phyloP scores from a whole-genome alignment of 179 eudicot genomes.

The Silene noctiflora region DNA sequence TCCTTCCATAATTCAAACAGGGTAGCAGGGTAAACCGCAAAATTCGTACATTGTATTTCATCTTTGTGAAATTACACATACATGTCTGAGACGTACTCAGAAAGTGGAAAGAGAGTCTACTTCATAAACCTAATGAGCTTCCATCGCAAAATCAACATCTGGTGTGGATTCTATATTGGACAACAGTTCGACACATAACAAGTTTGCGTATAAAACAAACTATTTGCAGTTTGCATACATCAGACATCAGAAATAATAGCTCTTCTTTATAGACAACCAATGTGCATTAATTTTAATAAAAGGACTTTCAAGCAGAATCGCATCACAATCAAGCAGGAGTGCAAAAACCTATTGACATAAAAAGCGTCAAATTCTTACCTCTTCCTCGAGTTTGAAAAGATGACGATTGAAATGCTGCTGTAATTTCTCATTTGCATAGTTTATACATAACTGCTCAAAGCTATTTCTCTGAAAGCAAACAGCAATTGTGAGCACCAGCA shows the following conservation, averaged over 20 bases:
- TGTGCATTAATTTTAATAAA: neutral
- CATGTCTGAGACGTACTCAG: too few species aligned
- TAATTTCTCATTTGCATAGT: slow-evolving; percentile 94
- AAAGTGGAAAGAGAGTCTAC: too few species aligned
- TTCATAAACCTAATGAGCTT: too few species aligned
- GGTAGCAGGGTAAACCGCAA: neutral
- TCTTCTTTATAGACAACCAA: neutral
- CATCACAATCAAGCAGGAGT: neutral
- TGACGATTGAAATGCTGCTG: slow-evolving; percentile 94
- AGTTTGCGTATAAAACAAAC: too few species aligned
- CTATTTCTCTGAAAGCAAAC: slow-evolving; percentile 67
- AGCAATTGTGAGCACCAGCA: slow-evolving; percentile 17
- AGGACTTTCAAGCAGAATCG: neutral
- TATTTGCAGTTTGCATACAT: neutral
- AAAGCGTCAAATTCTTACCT: slow-evolving; percentile 49
- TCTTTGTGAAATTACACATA: neutral
- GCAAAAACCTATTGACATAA: neutral
- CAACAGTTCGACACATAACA: too few species aligned
- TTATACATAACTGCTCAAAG: slow-evolving; percentile 90
- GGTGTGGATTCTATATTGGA: neutral
- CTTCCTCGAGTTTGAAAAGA: slow-evolving; percentile 89
- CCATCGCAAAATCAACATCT: too few species aligned
- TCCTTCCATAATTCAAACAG: neutral
- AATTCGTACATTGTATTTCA: neutral
- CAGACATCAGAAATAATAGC: neutral